Evolutionary conservation across 1,139 yeast genomes (phyloP).

Genomic region (Candida freyschussii): DNA sequence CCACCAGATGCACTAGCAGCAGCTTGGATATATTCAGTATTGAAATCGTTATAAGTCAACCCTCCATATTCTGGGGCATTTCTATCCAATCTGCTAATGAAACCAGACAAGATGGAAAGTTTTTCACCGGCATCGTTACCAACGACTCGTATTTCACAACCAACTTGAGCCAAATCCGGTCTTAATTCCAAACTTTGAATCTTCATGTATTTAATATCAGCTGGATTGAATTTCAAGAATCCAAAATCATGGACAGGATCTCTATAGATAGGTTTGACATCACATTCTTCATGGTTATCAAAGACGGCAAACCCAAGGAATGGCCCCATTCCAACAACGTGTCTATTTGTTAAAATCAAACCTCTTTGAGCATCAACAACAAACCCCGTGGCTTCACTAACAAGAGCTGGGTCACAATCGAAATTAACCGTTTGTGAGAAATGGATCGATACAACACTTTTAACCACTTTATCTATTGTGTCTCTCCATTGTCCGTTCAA

Average conservation of each 20-base stretch:
- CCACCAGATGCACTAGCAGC: conserved; percentile 97
- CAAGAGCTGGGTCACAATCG: conserved; percentile 79
- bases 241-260: conserved; percentile 90
- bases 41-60: conserved; percentile 87
- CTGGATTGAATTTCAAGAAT: conserved; percentile 70
- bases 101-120: conserved; percentile 81
- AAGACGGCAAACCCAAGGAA: conserved; percentile 87
- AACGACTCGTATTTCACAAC: conserved; percentile 87
- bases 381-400: conserved; percentile 91
- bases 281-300: conserved; percentile 93
- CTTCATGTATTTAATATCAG: conserved; percentile 65
- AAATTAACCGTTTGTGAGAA: conserved; percentile 83
- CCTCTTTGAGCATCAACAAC: conserved; percentile 85
- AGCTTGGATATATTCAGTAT: conserved; percentile 93
- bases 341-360: conserved; percentile 83
- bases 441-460: conserved; percentile 84
- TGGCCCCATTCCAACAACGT: conserved; percentile 94
- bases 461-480: conserved; percentile 78
- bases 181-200: conserved; percentile 60
- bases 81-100: conserved; percentile 85
- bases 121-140: conserved; percentile 98
- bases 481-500: conserved; percentile 55
- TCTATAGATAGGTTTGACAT: conserved; percentile 74
- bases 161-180: conserved; percentile 84
- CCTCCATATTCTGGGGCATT: conserved; percentile 94